Evolutionary conservation across 202 grass and related monocot genomes (phyloP).

Genomic region (Panicum hallii): DNA sequence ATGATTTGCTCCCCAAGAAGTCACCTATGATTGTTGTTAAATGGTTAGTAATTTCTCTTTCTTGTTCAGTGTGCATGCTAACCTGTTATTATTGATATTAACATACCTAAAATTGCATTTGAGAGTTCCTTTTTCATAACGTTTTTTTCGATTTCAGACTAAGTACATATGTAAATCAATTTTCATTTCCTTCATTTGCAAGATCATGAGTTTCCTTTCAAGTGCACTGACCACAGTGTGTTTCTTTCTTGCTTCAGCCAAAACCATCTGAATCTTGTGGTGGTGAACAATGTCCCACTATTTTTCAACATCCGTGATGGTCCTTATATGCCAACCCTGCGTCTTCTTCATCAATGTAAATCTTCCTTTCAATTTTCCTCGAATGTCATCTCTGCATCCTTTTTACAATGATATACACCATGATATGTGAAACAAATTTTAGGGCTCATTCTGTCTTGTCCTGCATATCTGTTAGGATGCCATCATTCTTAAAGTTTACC

Average conservation of each 20-base stretch:
- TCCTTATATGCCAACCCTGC: constrained; percentile 96
- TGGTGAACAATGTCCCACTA: constrained; percentile 94
- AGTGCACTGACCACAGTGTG: constrained; percentile 29
- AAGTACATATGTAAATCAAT: neutral
- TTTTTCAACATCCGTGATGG: constrained; percentile 98
- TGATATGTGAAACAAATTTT: neutral
- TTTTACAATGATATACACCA: neutral
- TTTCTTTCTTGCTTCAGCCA: constrained; percentile 66
- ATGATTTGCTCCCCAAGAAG: constrained; percentile 90
- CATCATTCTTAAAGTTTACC: neutral
- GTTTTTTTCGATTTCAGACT: neutral
- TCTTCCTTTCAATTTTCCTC: constrained; percentile 15
- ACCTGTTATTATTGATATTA: neutral
- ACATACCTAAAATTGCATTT: neutral
- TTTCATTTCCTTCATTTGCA: constrained; percentile 10
- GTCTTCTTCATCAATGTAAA: constrained; percentile 98
- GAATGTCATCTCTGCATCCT: neutral
- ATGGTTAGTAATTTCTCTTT: constrained; percentile 61
- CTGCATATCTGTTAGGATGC: neutral
- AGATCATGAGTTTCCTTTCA: neutral
- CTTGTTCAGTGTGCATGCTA: constrained; percentile 14
- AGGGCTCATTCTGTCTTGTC: neutral
- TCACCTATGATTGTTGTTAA: constrained; percentile 86
- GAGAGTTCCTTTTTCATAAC: neutral
- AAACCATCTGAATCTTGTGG: constrained; percentile 99